Evolutionary conservation across 257 asterid genomes (phyloP).

Genomic region (Gentiana macrophylla): DNA sequence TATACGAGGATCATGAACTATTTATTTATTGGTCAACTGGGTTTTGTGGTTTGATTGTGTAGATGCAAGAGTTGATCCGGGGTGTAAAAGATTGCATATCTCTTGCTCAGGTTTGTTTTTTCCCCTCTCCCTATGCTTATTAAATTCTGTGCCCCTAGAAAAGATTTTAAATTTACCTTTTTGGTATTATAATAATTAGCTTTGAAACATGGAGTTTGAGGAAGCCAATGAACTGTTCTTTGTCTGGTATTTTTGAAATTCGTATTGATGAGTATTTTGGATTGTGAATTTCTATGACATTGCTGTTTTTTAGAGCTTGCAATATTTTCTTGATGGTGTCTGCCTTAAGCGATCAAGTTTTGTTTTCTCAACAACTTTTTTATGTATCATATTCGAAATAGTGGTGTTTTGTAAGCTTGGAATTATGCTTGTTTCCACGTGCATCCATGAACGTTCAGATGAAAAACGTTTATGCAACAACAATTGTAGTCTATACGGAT

Average conservation of each 20-base stretch:
- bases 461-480: too few species aligned
- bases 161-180: background rate
- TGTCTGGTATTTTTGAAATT: background rate
- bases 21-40: conserved; percentile 5
- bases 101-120: conserved; percentile 90
- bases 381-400: too few species aligned
- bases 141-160: conserved; percentile 8
- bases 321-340: too few species aligned
- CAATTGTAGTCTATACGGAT: too few species aligned
- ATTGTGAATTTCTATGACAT: too few species aligned
- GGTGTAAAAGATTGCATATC: conserved; percentile 69
- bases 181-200: conserved; percentile 9
- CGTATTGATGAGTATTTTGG: too few species aligned
- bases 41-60: conserved; percentile 18
- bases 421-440: too few species aligned
- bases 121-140: conserved; percentile 27
- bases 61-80: conserved; percentile 87
- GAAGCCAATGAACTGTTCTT: conserved; percentile 11
- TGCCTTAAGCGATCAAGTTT: too few species aligned
- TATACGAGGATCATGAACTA: conserved; percentile 2
- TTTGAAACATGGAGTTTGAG: conserved; percentile 22
- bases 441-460: too few species aligned
- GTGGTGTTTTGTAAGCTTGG: too few species aligned
- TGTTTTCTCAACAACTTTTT: too few species aligned
- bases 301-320: too few species aligned